Percentiles rank a stretch among this genome's conserved stretches.
Conservation (phyloP, 495 filamentous ascomycete genomes). For the Tuber umbilicatum region DNA sequence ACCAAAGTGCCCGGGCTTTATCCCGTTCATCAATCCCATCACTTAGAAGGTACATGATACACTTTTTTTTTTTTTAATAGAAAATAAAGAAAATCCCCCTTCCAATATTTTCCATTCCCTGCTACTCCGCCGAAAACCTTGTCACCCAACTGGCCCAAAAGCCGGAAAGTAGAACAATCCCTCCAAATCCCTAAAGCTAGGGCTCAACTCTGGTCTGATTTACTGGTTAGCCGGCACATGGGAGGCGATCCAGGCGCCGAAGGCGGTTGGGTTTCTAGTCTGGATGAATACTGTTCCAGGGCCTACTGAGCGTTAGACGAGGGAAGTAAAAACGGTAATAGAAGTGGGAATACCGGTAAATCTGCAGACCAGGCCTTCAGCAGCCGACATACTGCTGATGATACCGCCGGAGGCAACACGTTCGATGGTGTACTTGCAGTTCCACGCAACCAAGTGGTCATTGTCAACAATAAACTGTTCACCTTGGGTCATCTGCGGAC, state of each 20-base stretch:
- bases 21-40: background rate
- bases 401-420: slow-evolving; percentile 84
- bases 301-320: slow-evolving; percentile 41
- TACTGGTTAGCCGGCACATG: slow-evolving; percentile 41
- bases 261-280: slow-evolving; percentile 71
- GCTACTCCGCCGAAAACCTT: background rate
- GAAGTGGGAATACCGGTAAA: slow-evolving; percentile 56
- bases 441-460: slow-evolving; percentile 94
- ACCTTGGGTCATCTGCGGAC: slow-evolving; percentile 47
- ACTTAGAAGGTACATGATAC: background rate
- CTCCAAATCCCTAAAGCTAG: background rate
- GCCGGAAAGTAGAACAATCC: background rate
- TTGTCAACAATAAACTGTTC: slow-evolving; percentile 93
- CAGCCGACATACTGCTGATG: slow-evolving; percentile 67
- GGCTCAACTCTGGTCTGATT: slow-evolving; percentile 2
- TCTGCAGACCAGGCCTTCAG: slow-evolving; percentile 86
- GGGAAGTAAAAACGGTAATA: background rate
- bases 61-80: background rate
- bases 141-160: background rate
- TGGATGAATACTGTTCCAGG: slow-evolving; percentile 92
- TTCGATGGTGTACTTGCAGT: slow-evolving; percentile 85
- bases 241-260: slow-evolving; percentile 49
- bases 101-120: background rate
- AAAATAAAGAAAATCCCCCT: background rate
- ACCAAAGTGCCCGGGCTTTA: background rate